Percentiles rank a stretch among this genome's conserved stretches.
Evolutionary conservation across 768 basidiomycete species (phyloP).

Genomic region (Tricholoma saponaceum): DNA sequence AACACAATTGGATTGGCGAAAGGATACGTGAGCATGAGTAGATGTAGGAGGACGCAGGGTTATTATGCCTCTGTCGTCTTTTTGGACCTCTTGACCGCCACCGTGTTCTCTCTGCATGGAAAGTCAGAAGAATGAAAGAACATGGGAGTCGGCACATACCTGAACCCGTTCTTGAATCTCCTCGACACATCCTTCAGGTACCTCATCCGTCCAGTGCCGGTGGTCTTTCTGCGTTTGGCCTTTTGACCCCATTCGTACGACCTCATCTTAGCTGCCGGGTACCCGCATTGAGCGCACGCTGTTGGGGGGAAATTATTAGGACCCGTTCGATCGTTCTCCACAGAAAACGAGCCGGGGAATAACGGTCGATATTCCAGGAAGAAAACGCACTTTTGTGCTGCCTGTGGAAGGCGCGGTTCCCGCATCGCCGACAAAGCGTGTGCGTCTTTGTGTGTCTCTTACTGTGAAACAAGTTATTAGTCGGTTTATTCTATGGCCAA

Average conservation of each 20-base stretch:
- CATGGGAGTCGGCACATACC: conserved; percentile 38
- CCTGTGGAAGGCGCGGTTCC: conserved; percentile 93
- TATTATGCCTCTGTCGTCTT: conserved; percentile 18
- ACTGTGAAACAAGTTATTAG: conserved; percentile 41
- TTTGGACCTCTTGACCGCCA: conserved; percentile 16
- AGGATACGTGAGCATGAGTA: not conserved
- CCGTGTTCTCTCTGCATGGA: conserved; percentile 17
- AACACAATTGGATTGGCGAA: not conserved
- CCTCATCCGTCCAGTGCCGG: conserved; percentile 94
- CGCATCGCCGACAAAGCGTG: conserved; percentile 97
- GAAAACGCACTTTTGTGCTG: conserved; percentile 88
- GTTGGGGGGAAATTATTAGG: conserved; percentile 7
- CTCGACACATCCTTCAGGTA: conserved; percentile 91
- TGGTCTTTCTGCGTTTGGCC: conserved; percentile 99
- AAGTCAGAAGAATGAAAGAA: not conserved
- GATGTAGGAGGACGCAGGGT: not conserved
- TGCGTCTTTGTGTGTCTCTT: conserved; percentile 97
- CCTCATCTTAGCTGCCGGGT: conserved; percentile 91
- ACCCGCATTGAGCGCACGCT: conserved; percentile 97
- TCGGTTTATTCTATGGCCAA: not conserved
- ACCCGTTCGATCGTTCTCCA: not conserved
- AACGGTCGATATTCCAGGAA: not conserved
- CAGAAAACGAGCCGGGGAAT: not conserved
- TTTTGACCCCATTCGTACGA: conserved; percentile 98
- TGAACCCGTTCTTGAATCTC: conserved; percentile 99